Conservation (phyloP, 257 asterid species). For the Penstemon davidsonii region DNA sequence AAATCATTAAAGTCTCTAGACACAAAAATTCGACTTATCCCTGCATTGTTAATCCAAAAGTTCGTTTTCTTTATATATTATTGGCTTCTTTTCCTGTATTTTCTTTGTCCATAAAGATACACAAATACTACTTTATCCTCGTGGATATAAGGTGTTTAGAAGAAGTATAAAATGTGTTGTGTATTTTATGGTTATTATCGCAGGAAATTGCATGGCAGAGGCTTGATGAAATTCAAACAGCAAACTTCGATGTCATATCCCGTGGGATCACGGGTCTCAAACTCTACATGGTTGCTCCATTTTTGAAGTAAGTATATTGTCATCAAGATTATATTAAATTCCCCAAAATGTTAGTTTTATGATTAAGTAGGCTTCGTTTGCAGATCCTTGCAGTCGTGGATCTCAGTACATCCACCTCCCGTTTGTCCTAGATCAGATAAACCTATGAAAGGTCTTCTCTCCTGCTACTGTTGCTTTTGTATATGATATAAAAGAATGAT, state of each 20-base stretch:
- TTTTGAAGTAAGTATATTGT: slow-evolving; percentile 55
- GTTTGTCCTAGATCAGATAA: slow-evolving; percentile 59
- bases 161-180: not conserved
- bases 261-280: slow-evolving; percentile 75
- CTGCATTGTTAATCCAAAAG: not conserved
- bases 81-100: too few relatives aligned
- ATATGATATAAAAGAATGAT: too few relatives aligned
- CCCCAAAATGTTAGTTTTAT: not conserved
- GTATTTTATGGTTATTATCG: slow-evolving; percentile 8
- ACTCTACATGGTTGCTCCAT: slow-evolving; percentile 94
- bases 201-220: slow-evolving; percentile 98
- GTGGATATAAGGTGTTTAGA: not conserved
- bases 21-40: not conserved
- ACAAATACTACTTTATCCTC: too few relatives aligned
- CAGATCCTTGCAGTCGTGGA: slow-evolving; percentile 81
- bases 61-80: too few relatives aligned
- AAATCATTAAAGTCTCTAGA: not conserved
- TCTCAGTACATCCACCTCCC: slow-evolving; percentile 64
- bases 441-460: slow-evolving; percentile 55
- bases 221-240: slow-evolving; percentile 71
- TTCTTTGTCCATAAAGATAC: too few relatives aligned
- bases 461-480: not conserved
- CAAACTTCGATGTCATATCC: slow-evolving; percentile 72
- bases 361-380: slow-evolving; percentile 20
- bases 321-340: slow-evolving; percentile 8